These are phyloP conservation scores for Fusarium sp. DNA, from an alignment of 2,329 filamentous ascomycete species.

Conservation along the genomic window DNA sequence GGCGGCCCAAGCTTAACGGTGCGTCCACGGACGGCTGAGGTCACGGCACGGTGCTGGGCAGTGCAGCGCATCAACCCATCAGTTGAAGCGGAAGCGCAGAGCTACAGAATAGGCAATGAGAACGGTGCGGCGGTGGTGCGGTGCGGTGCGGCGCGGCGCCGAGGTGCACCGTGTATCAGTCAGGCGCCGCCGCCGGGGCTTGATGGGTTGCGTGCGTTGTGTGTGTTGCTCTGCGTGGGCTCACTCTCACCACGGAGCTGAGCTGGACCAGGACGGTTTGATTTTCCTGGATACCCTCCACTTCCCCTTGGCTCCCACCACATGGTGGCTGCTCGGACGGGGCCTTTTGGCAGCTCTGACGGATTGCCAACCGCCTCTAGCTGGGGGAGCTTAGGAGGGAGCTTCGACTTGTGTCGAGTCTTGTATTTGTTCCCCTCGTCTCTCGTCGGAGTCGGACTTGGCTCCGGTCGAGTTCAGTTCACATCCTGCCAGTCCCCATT, in stretches of 20 bases:
- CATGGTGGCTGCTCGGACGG: constrained; percentile 22
- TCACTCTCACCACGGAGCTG: constrained; percentile 33
- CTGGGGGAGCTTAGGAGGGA: constrained; percentile 32
- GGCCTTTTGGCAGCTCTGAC: constrained; percentile 28
- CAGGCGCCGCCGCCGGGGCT: constrained; percentile 8
- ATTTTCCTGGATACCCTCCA: constrained; percentile 40
- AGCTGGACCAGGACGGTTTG: constrained; percentile 27
- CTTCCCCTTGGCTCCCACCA: constrained; percentile 34
- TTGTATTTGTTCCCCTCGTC: constrained; percentile 43
- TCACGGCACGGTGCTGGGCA: constrained; percentile 32
- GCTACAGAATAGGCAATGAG: neutral
- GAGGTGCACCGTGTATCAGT: constrained; percentile 20
- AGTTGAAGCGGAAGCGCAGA: neutral
- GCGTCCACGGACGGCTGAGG: constrained; percentile 6
- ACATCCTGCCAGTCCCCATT: constrained; percentile 46
- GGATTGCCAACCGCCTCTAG: constrained; percentile 37
- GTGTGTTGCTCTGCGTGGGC: constrained; percentile 15
- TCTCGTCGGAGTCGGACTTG: constrained; percentile 46
- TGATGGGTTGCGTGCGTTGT: neutral
- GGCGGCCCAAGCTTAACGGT: constrained; percentile 16
- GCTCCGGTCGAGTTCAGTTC: constrained; percentile 46
- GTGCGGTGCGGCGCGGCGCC: constrained; percentile 18
- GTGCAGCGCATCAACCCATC: neutral
- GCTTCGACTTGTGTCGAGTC: constrained; percentile 36
- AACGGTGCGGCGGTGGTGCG: neutral